These are phyloP conservation scores for Periconia sp. DNA, from an alignment of 2,329 filamentous ascomycete species.

Conservation along the genomic window DNA sequence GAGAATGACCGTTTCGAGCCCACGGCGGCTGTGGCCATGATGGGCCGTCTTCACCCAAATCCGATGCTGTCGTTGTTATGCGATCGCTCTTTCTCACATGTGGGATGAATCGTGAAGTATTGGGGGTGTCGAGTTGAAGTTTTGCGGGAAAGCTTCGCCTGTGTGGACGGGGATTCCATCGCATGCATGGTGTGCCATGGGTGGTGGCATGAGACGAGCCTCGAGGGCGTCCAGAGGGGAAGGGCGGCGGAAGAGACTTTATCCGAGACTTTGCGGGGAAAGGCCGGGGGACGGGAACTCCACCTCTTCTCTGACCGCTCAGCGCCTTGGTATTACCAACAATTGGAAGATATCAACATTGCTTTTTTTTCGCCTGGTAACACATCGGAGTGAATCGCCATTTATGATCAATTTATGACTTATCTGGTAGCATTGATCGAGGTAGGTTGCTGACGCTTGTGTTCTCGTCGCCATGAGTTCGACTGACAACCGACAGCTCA, in stretches of 20 bases:
- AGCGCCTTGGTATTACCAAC: constrained; percentile 1
- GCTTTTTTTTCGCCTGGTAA: background rate
- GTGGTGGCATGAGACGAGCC: background rate
- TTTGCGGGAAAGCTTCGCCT: background rate
- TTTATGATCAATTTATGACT: background rate
- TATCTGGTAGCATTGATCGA: background rate
- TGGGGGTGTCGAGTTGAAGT: background rate
- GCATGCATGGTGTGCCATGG: background rate
- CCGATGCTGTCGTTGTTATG: background rate
- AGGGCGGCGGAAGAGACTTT: background rate
- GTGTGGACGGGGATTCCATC: background rate
- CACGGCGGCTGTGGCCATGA: constrained; percentile 31
- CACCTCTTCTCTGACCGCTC: background rate
- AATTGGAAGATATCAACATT: background rate
- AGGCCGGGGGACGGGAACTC: background rate
- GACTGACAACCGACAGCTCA: background rate
- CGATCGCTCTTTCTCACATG: background rate
- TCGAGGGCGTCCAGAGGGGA: background rate
- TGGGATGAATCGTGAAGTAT: background rate
- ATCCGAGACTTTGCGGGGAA: constrained; percentile 1
- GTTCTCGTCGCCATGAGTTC: background rate
- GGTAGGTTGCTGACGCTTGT: background rate
- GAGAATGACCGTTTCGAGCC: constrained; percentile 33
- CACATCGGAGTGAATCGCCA: background rate
- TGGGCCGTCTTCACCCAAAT: background rate